Evolutionary conservation across 495 filamentous ascomycete species (phyloP).

Genomic region (Aspergillus cavernicola): DNA sequence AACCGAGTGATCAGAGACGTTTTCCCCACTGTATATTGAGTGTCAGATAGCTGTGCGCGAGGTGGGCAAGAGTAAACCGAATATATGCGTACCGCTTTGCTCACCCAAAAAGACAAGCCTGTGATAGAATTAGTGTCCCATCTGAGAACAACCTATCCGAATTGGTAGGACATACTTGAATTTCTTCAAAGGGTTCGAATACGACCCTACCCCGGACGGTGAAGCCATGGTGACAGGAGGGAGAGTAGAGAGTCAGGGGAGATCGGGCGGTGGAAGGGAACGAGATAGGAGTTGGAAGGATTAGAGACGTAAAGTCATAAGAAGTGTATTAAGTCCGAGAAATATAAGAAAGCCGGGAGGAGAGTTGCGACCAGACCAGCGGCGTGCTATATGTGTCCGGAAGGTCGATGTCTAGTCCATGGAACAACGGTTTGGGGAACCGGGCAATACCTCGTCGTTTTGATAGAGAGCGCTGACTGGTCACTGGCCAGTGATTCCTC

Average conservation of each 20-base stretch:
- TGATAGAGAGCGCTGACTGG: not conserved
- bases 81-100: slow-evolving; percentile 76
- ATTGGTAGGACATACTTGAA: slow-evolving; percentile 71
- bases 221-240: slow-evolving; percentile 48
- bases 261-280: slow-evolving; percentile 2
- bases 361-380: slow-evolving; percentile 4
- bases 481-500: not conserved
- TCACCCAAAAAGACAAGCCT: slow-evolving; percentile 96
- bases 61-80: not conserved
- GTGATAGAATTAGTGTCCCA: slow-evolving; percentile 18
- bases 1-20: slow-evolving; percentile 98
- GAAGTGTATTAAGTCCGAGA: not conserved
- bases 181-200: slow-evolving; percentile 99
- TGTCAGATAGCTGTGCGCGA: slow-evolving; percentile 15
- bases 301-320: not conserved
- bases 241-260: slow-evolving; percentile 23
- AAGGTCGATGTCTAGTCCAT: slow-evolving; percentile 5
- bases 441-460: not conserved
- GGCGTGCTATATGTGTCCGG: not conserved
- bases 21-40: slow-evolving; percentile 77
- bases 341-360: not conserved
- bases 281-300: not conserved
- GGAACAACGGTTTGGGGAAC: slow-evolving; percentile 7
- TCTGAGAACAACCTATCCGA: not conserved
- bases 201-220: slow-evolving; percentile 67